A percentile compares a stretch with the other conserved stretches of the same genome.
Conservation (phyloP, 2,329 filamentous ascomycete genomes). For the Trichoderma brevicompactum region DNA sequence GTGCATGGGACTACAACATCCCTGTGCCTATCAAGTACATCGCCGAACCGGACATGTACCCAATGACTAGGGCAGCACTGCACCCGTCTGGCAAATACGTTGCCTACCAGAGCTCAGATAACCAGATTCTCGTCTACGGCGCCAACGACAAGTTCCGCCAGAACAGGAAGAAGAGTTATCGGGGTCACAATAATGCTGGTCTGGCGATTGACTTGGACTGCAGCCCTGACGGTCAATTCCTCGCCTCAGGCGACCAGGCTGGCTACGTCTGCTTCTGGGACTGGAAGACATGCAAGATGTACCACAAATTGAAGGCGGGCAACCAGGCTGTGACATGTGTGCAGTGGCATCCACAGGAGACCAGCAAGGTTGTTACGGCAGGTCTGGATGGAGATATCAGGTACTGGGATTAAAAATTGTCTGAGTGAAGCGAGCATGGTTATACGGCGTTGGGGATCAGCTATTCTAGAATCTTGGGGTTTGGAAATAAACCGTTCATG, state of each 20-base stretch:
- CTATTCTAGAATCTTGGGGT: slow-evolving; percentile 9
- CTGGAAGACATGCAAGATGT: slow-evolving; percentile 99
- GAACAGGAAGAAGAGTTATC: slow-evolving; percentile 95
- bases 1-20: slow-evolving; percentile 98
- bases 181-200: slow-evolving; percentile 94
- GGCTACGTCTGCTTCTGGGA: slow-evolving; percentile 97
- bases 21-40: slow-evolving; percentile 98
- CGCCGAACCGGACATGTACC: slow-evolving; percentile 97
- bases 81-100: slow-evolving; percentile 95
- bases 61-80: slow-evolving; percentile 80
- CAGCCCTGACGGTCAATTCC: slow-evolving; percentile 88
- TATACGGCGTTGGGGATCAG: slow-evolving; percentile 19
- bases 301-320: slow-evolving; percentile 88
- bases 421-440: slow-evolving; percentile 16
- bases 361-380: slow-evolving; percentile 88
- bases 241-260: slow-evolving; percentile 82
- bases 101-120: slow-evolving; percentile 90
- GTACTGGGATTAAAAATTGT: slow-evolving; percentile 77
- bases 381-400: slow-evolving; percentile 87
- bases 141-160: slow-evolving; percentile 95
- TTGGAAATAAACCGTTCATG: background rate
- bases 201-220: slow-evolving; percentile 89
- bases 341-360: slow-evolving; percentile 98
- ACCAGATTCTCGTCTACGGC: slow-evolving; percentile 95
- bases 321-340: slow-evolving; percentile 83